A percentile compares a stretch with the other conserved stretches of the same genome.
Evolutionary conservation across 2,329 filamentous ascomycete genomes (phyloP).

Genomic region (Aspergillus flavus): DNA sequence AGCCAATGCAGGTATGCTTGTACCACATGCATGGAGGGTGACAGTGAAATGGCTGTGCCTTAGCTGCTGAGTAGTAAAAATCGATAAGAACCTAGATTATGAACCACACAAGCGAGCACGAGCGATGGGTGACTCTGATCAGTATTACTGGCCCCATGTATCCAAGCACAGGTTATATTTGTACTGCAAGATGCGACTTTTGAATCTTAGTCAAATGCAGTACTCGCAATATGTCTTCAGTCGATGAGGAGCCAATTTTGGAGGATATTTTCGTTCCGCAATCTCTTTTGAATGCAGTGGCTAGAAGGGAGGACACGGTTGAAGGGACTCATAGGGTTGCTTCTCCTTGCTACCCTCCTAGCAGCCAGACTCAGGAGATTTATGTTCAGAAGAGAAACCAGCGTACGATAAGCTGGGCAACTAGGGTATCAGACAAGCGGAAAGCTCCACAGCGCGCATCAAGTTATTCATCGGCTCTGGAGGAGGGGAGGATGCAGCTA

Average conservation of each 20-base stretch:
- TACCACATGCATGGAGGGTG: too few relatives aligned
- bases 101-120: not conserved
- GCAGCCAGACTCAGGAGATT: slow-evolving; percentile 3
- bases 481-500: slow-evolving; percentile 2
- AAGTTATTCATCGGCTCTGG: slow-evolving; percentile 1
- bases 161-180: not conserved
- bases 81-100: not conserved
- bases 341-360: not conserved
- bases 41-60: not conserved
- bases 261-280: slow-evolving; percentile 15
- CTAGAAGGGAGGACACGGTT: not conserved
- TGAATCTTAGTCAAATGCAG: not conserved
- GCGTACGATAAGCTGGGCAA: not conserved
- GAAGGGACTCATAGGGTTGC: not conserved
- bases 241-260: not conserved
- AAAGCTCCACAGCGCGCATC: not conserved
- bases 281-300: slow-evolving; percentile 2
- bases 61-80: too few relatives aligned
- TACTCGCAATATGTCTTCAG: not conserved
- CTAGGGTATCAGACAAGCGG: not conserved
- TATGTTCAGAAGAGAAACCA: slow-evolving; percentile 5
- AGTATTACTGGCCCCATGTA: not conserved
- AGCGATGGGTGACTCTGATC: not conserved
- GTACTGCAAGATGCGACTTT: not conserved
- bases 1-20: not conserved